A percentile compares a stretch with the other conserved stretches of the same genome.
These are phyloP conservation scores for Pichia terricola DNA, from an alignment of 1,139 yeast species.

Conservation along the genomic window DNA sequence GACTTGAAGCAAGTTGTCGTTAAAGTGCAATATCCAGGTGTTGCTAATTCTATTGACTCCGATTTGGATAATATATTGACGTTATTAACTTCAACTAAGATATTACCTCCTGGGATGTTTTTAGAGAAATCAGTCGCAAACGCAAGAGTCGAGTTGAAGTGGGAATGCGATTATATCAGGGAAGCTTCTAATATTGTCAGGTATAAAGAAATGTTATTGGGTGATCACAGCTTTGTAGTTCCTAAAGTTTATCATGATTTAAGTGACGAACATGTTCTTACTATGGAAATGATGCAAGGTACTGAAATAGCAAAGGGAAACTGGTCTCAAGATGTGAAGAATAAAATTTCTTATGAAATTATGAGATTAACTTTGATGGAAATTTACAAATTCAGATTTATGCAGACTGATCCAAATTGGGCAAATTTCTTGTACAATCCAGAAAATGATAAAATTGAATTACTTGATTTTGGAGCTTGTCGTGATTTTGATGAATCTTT, in stretches of 20 bases:
- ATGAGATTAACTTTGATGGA: constrained; percentile 84
- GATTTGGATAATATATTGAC: constrained; percentile 79
- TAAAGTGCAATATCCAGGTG: constrained; percentile 98
- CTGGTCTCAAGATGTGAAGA: constrained; percentile 62
- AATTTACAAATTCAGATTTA: constrained; percentile 73
- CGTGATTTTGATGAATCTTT: constrained; percentile 67
- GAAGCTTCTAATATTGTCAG: constrained; percentile 75
- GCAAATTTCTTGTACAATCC: constrained; percentile 86
- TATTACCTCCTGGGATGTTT: constrained; percentile 86
- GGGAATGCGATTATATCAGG: constrained; percentile 95
- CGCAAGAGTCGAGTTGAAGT: constrained; percentile 85
- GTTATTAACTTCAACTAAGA: constrained; percentile 74
- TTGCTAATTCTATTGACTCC: constrained; percentile 83
- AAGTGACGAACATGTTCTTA: constrained; percentile 75
- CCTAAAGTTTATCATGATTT: constrained; percentile 74
- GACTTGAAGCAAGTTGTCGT: constrained; percentile 67
- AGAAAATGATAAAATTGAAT: constrained; percentile 51
- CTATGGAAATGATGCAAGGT: constrained; percentile 88
- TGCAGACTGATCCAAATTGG: constrained; percentile 99
- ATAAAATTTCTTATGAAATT: constrained; percentile 77
- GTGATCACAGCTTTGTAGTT: constrained; percentile 65
- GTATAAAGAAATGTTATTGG: constrained; percentile 51
- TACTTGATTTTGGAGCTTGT: constrained; percentile 93
- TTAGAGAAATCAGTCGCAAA: constrained; percentile 87
- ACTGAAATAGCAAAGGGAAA: constrained; percentile 70